Evolutionary conservation across 106 monocot species (phyloP), one percentile per base, ranked within the genome.

Genomic region (Gastrodia elata): DNA sequence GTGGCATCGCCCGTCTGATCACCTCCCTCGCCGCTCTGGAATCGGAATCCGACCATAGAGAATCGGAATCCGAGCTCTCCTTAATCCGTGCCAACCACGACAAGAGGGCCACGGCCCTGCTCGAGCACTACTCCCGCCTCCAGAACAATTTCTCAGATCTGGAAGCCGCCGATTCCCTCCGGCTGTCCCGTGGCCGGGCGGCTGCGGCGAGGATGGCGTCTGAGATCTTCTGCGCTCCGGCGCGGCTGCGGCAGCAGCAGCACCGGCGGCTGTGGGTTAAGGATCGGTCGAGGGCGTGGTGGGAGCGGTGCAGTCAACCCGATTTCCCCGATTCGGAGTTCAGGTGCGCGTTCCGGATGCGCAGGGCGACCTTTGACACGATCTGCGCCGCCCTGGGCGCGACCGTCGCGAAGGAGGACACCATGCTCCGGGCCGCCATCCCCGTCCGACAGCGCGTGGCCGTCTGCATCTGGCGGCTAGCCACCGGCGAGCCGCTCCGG

Each of bases 401-500:
- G 11, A 81, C 83, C 7, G 81, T 87, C 58, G 87, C 76, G 16
- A 87, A 87, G 65, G 83, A 87, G 76, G 81, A 87, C 73, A 87
- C 87, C 18, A 87, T 79, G 83, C 87, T 87, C 39, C 83, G 87
- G n/a, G 78, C 87, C 10, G 83, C 87, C 18, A 87, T 87, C 43
- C 87, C 87, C 8, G 83, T 83, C 18, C 75, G 71, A 22, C 87
- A 87, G 73, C 83, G 87, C n/a, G 87, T 87, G 6, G 87, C 87
- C 8, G 87, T 87, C 52, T 87, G 87, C 78, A 74, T 87, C 46
- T 87, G 83, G 83, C 83, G 87, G 39, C 76, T 87, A 18, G 87
- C 87, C 64, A 87, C 87, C 3, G 87, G 87, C n/a, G 83, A 87
- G 65, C 87, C 87, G 25, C 83, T 87, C 27, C 83, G 87, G 14